Evolutionary conservation across 768 basidiomycete genomes (phyloP).

Genomic region (Boletus pseudo-olivaceus): DNA sequence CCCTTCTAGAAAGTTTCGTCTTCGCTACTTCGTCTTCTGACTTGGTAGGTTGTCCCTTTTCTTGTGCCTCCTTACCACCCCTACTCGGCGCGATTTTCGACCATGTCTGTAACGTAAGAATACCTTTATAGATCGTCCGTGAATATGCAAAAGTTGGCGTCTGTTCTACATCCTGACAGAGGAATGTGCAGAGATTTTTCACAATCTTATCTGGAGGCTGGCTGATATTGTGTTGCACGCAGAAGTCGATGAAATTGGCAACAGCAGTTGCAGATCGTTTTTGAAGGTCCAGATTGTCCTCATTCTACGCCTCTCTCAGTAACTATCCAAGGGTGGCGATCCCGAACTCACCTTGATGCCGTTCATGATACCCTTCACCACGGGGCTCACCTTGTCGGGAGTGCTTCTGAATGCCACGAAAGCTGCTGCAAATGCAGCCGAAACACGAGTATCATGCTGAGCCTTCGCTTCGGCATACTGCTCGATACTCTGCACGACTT

Average conservation of each 20-base stretch:
- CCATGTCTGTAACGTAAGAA: slow-evolving; percentile 66
- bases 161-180: slow-evolving; percentile 86
- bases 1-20: slow-evolving; percentile 74
- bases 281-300: slow-evolving; percentile 87
- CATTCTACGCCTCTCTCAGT: slow-evolving; percentile 50
- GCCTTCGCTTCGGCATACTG: slow-evolving; percentile 79
- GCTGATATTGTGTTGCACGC: slow-evolving; percentile 62
- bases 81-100: slow-evolving; percentile 35
- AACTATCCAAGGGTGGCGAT: not conserved
- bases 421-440: slow-evolving; percentile 86
- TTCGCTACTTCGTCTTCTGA: slow-evolving; percentile 54
- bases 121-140: slow-evolving; percentile 61
- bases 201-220: slow-evolving; percentile 96
- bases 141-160: slow-evolving; percentile 84
- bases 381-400: slow-evolving; percentile 92
- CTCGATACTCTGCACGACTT: slow-evolving; percentile 67
- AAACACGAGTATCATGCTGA: slow-evolving; percentile 83
- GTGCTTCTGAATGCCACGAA: slow-evolving; percentile 83
- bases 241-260: slow-evolving; percentile 85
- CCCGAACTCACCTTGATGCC: slow-evolving; percentile 77
- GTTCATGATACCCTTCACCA: slow-evolving; percentile 96
- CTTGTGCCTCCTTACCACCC: slow-evolving; percentile 38
- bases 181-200: slow-evolving; percentile 94
- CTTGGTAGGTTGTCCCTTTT: slow-evolving; percentile 41
- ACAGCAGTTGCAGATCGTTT: slow-evolving; percentile 83